Conservation (phyloP, 192 early-diverging fungal genomes). For the Linnemannia hyalina region DNA sequence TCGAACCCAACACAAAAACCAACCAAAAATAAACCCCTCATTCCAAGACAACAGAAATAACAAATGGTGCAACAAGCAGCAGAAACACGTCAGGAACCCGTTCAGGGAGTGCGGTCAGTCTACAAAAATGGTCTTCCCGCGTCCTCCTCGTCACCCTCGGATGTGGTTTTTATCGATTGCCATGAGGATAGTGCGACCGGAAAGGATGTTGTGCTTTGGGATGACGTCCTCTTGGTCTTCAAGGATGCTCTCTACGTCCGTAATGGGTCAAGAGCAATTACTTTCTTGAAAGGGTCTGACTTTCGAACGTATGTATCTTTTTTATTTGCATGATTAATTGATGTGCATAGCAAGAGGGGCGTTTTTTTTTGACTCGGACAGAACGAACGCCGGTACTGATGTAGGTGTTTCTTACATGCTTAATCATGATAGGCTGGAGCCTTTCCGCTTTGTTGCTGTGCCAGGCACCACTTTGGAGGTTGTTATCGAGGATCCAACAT, state of each 20-base stretch:
- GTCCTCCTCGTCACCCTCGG: background rate
- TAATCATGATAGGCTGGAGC: background rate
- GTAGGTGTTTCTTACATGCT: background rate
- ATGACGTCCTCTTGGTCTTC: background rate
- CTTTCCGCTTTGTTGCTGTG: background rate
- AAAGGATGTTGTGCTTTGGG: background rate
- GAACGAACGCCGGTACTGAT: too few species aligned
- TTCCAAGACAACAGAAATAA: background rate
- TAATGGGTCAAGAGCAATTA: background rate
- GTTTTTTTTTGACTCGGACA: too few species aligned
- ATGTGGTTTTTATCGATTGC: background rate
- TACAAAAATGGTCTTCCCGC: conserved; percentile 1
- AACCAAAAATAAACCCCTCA: background rate
- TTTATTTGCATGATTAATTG: background rate
- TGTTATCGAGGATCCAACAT: background rate
- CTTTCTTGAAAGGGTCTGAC: background rate
- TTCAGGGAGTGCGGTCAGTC: background rate
- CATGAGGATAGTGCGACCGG: background rate
- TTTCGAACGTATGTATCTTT: background rate
- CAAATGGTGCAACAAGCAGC: background rate
- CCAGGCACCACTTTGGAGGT: background rate
- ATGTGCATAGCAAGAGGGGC: background rate
- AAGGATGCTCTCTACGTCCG: background rate
- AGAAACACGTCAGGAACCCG: background rate
- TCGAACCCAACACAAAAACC: background rate